Evolutionary conservation across 495 filamentous ascomycete species (phyloP).

Genomic region (Bathelium albidoporum): DNA sequence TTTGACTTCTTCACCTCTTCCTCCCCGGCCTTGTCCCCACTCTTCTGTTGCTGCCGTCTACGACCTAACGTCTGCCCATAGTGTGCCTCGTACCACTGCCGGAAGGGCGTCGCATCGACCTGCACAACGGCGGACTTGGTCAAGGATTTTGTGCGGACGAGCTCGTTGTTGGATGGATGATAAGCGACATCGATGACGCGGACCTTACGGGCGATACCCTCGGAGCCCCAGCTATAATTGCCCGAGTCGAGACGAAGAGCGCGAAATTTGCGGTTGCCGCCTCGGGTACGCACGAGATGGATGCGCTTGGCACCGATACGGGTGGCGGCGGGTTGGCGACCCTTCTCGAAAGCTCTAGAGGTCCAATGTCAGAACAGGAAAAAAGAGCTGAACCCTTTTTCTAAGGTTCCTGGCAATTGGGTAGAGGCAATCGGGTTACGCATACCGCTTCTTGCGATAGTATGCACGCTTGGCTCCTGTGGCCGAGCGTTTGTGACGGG

Average conservation of each 20-base stretch:
- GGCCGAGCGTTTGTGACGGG: conserved; percentile 96
- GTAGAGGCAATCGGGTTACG: conserved; percentile 34
- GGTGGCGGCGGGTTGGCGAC: conserved; percentile 97
- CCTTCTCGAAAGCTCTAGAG: conserved; percentile 90
- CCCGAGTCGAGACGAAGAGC: conserved; percentile 96
- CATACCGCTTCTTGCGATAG: conserved; percentile 81
- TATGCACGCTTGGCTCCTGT: conserved; percentile 92
- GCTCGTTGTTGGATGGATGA: conserved; percentile 99
- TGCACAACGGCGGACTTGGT: conserved; percentile 98
- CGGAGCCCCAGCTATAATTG: conserved; percentile 99
- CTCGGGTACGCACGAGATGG: conserved; percentile 96
- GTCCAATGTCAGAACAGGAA: conserved; percentile 30
- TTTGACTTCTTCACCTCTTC: conserved; percentile 83
- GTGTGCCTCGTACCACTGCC: conserved; percentile 99
- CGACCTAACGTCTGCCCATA: conserved; percentile 85
- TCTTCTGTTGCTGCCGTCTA: conserved; percentile 64
- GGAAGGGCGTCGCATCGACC: conserved; percentile 95
- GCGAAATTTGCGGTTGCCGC: conserved; percentile 99
- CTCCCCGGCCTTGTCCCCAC: conserved; percentile 38
- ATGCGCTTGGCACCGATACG: conserved; percentile 98
- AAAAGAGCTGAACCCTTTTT: background rate
- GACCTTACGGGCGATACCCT: conserved; percentile 94
- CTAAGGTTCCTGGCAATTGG: conserved; percentile 7
- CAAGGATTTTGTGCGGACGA: conserved; percentile 99
- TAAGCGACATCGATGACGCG: conserved; percentile 95